Base-by-base conservation (phyloP, 1,139 yeast species). In the Lizanozyma gosingica region DNA sequence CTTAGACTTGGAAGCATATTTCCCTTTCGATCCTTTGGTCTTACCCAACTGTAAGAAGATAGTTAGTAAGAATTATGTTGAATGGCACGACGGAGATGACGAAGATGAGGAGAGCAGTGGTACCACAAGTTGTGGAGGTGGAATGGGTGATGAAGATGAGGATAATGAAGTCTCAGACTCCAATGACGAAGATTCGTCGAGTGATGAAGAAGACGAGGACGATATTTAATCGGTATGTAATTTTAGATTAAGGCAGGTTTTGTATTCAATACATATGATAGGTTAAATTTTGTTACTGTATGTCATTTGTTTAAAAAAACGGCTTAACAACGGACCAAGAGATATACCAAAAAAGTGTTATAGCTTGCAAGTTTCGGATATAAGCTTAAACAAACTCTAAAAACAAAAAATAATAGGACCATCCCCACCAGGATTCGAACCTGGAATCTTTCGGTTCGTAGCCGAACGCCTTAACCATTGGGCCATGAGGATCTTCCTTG, bases 351-450 rank as follows among this genome's bases (percentile, higher is more conserved):
- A n/a, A n/a, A n/a, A n/a, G n/a, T n/a, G n/a, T n/a, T n/a, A n/a
- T n/a, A n/a, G n/a, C n/a, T n/a, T n/a, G n/a, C n/a, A n/a, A n/a
- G n/a, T n/a, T n/a, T n/a, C n/a, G n/a, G n/a, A n/a, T n/a, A n/a
- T n/a, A n/a, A n/a, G n/a, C n/a, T n/a, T n/a, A n/a, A n/a, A n/a
- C n/a, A n/a, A n/a, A n/a, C n/a, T n/a, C n/a, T n/a, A n/a, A n/a
- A n/a, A n/a, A n/a, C 6, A 22, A 22, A 22, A 22, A 22, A 22
- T 11, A 22, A 6, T 6, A 22, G 29, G 11, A 71, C 72, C 88
- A 80, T 81, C 88, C 88, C 86, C 88, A 82, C 87, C 87, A 81
- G 88, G 88, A 81, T 82, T 82, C 86, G 88, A 82, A 82, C 88
- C 90, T 81, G 86, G 87, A 81, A 80, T 80, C 88, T 80, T 79